Evolutionary conservation across 805 yeast genomes (phyloP), one percentile per base, ranked within the genome.

Genomic region (Saturnispora gosingensis): DNA sequence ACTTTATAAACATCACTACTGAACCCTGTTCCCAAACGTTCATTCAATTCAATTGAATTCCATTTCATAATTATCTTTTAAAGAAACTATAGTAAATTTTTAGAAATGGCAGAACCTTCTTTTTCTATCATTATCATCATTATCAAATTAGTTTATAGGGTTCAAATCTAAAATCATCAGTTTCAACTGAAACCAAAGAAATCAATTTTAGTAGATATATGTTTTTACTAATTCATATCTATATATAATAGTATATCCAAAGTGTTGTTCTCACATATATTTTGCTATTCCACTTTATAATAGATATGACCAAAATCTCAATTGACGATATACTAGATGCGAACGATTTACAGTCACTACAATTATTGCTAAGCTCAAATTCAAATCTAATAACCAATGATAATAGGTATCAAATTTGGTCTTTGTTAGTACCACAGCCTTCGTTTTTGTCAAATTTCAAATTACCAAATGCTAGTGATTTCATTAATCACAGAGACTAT

Each of bases 401-500:
- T 5, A 55, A 74, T 40, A 64, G 86, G 45, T 36, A 64, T 2
- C 60, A 68, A 42, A 65, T 72, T 1, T 82, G 87, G 87, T 82
- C 83, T 0, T 28, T 71, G 4, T 59, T 81, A 15, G 57, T 80
- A 7, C 44, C 53, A 2, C 46, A 42, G 30, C 27, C 48, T 13
- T 43, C 48, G 5, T 7, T 24, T 2, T 46, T 44, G 10, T 27
- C 22, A 32, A 42, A 18, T 22, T 34, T 10, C n/a, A 25, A 5
- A 34, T n/a, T 7, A 16, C 35, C 38, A 11, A 43, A 18, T 18
- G 18, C n/a, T n/a, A n/a, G 9, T 28, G 34, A 32, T 22, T 35
- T 24, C 13, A 43, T 40, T 13, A 25, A 72, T 2, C 95, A 86
- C 61, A 68, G 68, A 48, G 96, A 88, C 61, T 93, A 85, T 59